Base-by-base conservation (phyloP, 257 asterid genomes). In the Solanum commersonii region DNA sequence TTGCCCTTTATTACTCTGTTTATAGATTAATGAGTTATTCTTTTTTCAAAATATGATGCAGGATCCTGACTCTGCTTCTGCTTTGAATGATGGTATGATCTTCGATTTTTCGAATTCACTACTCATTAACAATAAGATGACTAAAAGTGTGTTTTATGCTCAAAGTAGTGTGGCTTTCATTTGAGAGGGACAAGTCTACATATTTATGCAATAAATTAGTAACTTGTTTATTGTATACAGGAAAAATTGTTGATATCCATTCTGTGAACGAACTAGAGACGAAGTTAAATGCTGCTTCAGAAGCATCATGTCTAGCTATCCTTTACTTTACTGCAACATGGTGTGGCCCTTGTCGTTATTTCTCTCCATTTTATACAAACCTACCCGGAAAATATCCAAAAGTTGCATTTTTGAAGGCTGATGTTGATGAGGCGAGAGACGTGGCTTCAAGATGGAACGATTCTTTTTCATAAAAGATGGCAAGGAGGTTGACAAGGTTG, bases 301-400 rank as follows among this genome's bases (percentile, higher is more conserved):
- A 73, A 87, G 59, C 93, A 56, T 92, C 95, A 0, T 91, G 93
- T 46, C 94, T 96, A 23, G 90, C 95, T 37, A 46, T 96, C 22
- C 88, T 96, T 67, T 96, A 95, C 88, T 96, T 94, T 93, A 96
- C 96, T 0, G 96, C 96, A 14, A 90, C 93, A 6, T 95, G 98
- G 98, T 94, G 98, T 56, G 98, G 98, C 20, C 98, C 99, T 11
- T 96, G 98, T 85, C 96, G 96, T 59, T 56, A 85, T 72, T 59
- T 95, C 22, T 79, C 95, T 78, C 99, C 98, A 15, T 88, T 89
- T 67, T 93, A 87, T 91, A 34, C 95, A 16, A 91, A 88, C 89
- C 86, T 93, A 76, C 95, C 98, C 1, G 71, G 52, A 15, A 92
- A 90, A 87, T 90, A 92, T 68, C 94, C 93, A 12, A 93, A 89